Evolutionary conservation across 768 basidiomycete genomes (phyloP).

Genomic region (Hericium coralloides): DNA sequence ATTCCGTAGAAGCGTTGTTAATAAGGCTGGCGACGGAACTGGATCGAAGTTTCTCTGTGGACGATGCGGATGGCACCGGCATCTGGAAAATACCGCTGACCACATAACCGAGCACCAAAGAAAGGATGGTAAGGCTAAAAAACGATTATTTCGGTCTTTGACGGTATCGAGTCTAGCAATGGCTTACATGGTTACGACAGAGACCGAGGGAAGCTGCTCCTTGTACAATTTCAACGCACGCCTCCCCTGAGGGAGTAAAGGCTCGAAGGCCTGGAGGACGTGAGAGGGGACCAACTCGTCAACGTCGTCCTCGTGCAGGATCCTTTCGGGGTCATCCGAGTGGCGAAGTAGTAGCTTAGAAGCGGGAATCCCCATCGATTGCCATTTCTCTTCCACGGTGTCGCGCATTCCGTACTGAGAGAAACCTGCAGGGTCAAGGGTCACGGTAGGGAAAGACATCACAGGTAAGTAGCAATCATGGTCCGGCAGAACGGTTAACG

Average conservation of each 20-base stretch:
- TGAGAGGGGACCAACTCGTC: slow-evolving; percentile 7
- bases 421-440: slow-evolving; percentile 15
- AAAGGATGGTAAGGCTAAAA: slow-evolving; percentile 58
- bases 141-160: slow-evolving; percentile 3
- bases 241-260: slow-evolving; percentile 11
- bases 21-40: neutral
- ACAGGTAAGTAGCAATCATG: slow-evolving; percentile 56
- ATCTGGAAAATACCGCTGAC: slow-evolving; percentile 23
- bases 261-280: slow-evolving; percentile 7
- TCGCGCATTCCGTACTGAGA: slow-evolving; percentile 17
- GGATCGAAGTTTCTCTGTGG: slow-evolving; percentile 10
- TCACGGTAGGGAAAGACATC: slow-evolving; percentile 16
- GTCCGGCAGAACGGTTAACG: slow-evolving; percentile 24
- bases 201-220: slow-evolving; percentile 40
- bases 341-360: slow-evolving; percentile 16
- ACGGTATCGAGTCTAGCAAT: slow-evolving; percentile 2
- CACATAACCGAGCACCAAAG: slow-evolving; percentile 50
- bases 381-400: slow-evolving; percentile 24
- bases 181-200: slow-evolving; percentile 61
- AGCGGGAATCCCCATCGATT: slow-evolving; percentile 17
- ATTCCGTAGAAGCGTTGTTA: neutral
- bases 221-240: slow-evolving; percentile 24
- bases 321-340: slow-evolving; percentile 20
- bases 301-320: slow-evolving; percentile 7
- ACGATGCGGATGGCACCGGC: slow-evolving; percentile 28